Base-by-base conservation (phyloP, 2,329 filamentous ascomycete species). In the Talaromyces atroroseus region DNA sequence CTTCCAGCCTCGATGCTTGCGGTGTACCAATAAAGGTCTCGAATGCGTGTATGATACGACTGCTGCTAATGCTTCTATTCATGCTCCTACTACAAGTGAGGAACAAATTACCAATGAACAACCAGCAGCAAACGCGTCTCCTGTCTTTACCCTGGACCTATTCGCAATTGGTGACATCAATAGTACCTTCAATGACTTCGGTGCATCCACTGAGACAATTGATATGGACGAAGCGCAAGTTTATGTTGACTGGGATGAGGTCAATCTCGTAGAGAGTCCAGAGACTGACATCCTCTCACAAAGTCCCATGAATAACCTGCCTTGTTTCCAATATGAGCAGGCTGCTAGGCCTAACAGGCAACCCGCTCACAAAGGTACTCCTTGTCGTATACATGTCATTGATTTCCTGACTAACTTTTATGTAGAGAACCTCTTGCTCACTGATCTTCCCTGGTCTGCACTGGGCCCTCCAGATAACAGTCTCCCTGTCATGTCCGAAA, bases 21-120 rank as follows among this genome's bases (percentile, higher is more conserved):
- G 52, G 16, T 54, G 52, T 20, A 49, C 24, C 5, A 48, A n/a
- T 32, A 54, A 42, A 24, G 44, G 32, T 2, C 24, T 54, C 18
- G 34, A 54, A 4, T 54, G 52, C 12, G 52, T 54, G 11, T 54
- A 48, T n/a, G 52, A 54, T 16, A 54, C 7, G 3, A 10, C 1
- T 12, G 18, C n/a, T 20, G 3, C 20, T 11, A 44, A 44, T 23
- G 20, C 40, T 12, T 16, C 32, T 36, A 12, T 36, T 16, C 32
- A 14, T 23, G 12, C 20, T 18, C 26, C 12, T 5, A 18, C 20
- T 32, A 36, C 29, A 14, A 3, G 5, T n/a, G 4, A 42, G 7
- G 24, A 36, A 26, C 11, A 44, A n/a, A 14, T 20, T 10, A 21
- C 18, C 2, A 38, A 34, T 12, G 23, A 45, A 12, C 40, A 46